These are phyloP conservation scores for Clarireedia paspali DNA, from an alignment of 2,329 filamentous ascomycete genomes.

Conservation along the genomic window DNA sequence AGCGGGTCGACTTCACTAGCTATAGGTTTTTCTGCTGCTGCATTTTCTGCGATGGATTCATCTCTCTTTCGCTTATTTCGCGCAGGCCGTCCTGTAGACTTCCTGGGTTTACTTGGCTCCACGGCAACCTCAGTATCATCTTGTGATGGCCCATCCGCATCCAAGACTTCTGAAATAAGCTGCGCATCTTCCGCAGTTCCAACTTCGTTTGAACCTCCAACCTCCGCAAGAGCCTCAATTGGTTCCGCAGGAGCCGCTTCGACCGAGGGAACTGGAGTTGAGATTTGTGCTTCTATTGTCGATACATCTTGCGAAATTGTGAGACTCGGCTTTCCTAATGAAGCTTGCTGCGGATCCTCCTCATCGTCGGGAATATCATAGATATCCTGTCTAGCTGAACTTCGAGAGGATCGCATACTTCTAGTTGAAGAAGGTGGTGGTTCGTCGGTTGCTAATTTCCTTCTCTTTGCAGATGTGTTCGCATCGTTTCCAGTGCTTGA, in stretches of 20 bases:
- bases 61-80: conserved; percentile 21
- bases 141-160: not conserved
- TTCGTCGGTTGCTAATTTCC: conserved; percentile 23
- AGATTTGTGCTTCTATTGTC: not conserved
- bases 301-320: not conserved
- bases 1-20: not conserved
- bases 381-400: conserved; percentile 18
- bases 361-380: conserved; percentile 19
- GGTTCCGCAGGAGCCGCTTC: not conserved
- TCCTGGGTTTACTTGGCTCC: too few relatives aligned
- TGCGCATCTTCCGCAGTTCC: conserved; percentile 3
- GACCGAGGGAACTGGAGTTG: not conserved
- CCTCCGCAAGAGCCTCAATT: not conserved
- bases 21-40: not conserved
- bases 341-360: not conserved
- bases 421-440: conserved; percentile 16
- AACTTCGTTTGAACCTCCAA: not conserved
- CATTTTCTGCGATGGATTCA: not conserved
- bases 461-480: conserved; percentile 29
- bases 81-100: conserved; percentile 3
- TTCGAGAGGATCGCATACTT: conserved; percentile 22
- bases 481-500: conserved; percentile 22
- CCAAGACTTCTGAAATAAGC: not conserved
- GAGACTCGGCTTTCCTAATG: not conserved
- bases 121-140: too few relatives aligned